Conservation (phyloP, 2,329 filamentous ascomycete species). For the Remersonia thermophila region DNA sequence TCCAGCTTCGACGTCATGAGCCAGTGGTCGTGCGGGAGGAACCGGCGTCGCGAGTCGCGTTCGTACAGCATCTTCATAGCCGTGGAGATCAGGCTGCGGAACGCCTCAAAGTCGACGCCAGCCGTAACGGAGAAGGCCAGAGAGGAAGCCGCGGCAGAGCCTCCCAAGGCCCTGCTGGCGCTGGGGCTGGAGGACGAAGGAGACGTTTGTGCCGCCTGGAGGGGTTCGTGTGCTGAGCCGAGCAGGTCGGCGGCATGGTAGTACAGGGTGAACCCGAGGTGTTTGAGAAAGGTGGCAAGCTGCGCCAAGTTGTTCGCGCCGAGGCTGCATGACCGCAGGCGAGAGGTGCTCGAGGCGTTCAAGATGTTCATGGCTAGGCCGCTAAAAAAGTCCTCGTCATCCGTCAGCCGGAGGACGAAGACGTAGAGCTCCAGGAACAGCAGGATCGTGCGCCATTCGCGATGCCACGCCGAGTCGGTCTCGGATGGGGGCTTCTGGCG, state of each 20-base stretch:
- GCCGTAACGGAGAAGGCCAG: constrained; percentile 36
- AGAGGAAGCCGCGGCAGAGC: constrained; percentile 13
- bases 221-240: constrained; percentile 6
- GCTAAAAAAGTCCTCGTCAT: constrained; percentile 89
- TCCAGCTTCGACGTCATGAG: constrained; percentile 82
- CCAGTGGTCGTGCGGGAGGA: constrained; percentile 79
- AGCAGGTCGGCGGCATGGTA: constrained; percentile 61
- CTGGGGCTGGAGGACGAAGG: constrained; percentile 2
- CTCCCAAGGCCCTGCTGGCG: background rate
- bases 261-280: constrained; percentile 78
- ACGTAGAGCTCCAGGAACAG: constrained; percentile 91
- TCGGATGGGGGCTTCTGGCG: constrained; percentile 11
- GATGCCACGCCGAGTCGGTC: constrained; percentile 29
- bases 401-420: constrained; percentile 82
- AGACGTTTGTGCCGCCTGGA: background rate
- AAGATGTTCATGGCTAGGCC: constrained; percentile 23
- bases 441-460: constrained; percentile 80
- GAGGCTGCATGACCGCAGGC: constrained; percentile 52
- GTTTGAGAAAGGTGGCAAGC: constrained; percentile 77
- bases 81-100: constrained; percentile 68
- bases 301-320: constrained; percentile 57
- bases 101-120: constrained; percentile 63
- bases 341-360: constrained; percentile 30
- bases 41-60: constrained; percentile 76
- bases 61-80: constrained; percentile 84